Percentiles rank a stretch among this genome's conserved stretches.
Evolutionary conservation across 2,329 filamentous ascomycete species (phyloP).

Genomic region (Peltaster fructicola): DNA sequence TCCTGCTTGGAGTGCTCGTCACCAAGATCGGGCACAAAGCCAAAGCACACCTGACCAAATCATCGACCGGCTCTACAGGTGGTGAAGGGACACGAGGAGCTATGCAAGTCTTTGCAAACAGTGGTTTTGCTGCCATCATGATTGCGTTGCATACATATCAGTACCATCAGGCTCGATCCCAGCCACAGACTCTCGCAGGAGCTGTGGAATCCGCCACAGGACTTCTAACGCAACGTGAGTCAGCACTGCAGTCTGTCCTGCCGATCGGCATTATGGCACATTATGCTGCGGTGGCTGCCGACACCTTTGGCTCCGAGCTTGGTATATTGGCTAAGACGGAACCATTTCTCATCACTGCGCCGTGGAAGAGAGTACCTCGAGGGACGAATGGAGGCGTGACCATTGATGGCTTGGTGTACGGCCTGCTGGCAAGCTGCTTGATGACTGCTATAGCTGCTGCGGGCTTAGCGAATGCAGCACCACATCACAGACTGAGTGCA

Average conservation of each 20-base stretch:
- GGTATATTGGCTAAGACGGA: conserved; percentile 64
- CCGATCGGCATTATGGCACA: conserved; percentile 32
- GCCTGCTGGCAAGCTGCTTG: conserved; percentile 25
- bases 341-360: conserved; percentile 75
- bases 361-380: conserved; percentile 60
- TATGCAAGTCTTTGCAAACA: conserved; percentile 83
- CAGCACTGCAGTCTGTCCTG: conserved; percentile 21
- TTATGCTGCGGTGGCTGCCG: conserved; percentile 80
- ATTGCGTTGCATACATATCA: conserved; percentile 34
- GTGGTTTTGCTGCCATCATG: conserved; percentile 53
- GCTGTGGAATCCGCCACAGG: conserved; percentile 10
- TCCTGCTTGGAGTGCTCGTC: conserved; percentile 63
- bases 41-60: conserved; percentile 67
- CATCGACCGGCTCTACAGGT: conserved; percentile 51
- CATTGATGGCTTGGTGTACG: conserved; percentile 41
- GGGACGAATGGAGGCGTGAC: conserved; percentile 94
- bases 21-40: conserved; percentile 83
- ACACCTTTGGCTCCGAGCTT: conserved; percentile 89
- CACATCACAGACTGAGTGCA: conserved; percentile 6
- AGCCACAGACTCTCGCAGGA: too few species aligned
- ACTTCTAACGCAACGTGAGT: conserved; percentile 21
- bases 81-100: conserved; percentile 73
- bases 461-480: conserved; percentile 7
- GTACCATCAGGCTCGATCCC: too few species aligned
- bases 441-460: conserved; percentile 51